Evolutionary conservation across 768 basidiomycete species (phyloP).

Genomic region (Lentinula sp.): DNA sequence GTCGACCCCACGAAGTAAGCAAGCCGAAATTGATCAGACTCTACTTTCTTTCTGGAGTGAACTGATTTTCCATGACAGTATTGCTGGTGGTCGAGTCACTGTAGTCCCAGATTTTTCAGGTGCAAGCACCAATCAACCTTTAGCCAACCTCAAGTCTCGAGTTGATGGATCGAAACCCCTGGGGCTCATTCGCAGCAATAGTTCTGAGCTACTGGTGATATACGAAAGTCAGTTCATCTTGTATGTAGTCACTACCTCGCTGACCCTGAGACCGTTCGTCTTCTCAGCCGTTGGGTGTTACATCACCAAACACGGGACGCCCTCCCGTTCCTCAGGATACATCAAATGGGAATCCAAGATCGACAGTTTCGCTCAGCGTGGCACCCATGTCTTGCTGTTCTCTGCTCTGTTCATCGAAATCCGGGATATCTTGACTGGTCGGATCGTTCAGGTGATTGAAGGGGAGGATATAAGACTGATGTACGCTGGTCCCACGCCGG

Average conservation of each 20-base stretch:
- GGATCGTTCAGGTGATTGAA: conserved; percentile 81
- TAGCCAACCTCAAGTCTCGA: conserved; percentile 50
- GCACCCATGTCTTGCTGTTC: conserved; percentile 64
- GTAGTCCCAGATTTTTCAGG: conserved; percentile 57
- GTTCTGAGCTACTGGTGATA: conserved; percentile 59
- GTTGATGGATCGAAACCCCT: conserved; percentile 56
- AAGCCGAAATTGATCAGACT: background rate
- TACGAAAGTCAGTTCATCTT: conserved; percentile 56
- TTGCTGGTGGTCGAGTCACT: conserved; percentile 32
- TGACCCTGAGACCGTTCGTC: background rate
- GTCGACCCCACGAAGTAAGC: conserved; percentile 64
- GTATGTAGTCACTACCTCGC: background rate
- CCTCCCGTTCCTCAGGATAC: conserved; percentile 53
- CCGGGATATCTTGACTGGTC: conserved; percentile 54
- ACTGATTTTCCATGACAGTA: conserved; percentile 19
- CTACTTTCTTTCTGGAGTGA: background rate
- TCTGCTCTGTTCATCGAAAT: conserved; percentile 74
- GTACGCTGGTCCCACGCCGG: conserved; percentile 31
- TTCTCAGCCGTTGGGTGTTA: conserved; percentile 67
- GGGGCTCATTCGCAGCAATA: conserved; percentile 54
- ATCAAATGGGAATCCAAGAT: conserved; percentile 79
- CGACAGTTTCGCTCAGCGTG: conserved; percentile 53
- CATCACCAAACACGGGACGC: conserved; percentile 63
- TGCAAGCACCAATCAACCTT: conserved; percentile 29
- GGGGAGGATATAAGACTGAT: conserved; percentile 64